These are phyloP conservation scores for Parastagonospora avenae DNA, from an alignment of 2,329 filamentous ascomycete species.

Conservation along the genomic window DNA sequence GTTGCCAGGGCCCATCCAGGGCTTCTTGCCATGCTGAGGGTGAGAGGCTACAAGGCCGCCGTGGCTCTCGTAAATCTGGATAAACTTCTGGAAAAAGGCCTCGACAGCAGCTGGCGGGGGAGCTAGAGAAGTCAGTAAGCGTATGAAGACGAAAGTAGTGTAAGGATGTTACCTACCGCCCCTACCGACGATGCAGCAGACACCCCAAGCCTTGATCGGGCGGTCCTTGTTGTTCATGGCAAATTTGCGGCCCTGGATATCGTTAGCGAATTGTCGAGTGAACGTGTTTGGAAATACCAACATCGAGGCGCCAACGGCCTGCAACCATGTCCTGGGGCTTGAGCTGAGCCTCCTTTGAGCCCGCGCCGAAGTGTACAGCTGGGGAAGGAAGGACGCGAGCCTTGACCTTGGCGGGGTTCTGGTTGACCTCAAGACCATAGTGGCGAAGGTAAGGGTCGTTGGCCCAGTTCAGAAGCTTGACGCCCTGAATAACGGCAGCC, in stretches of 20 bases:
- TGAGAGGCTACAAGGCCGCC: slow-evolving; percentile 59
- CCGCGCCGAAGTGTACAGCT: slow-evolving; percentile 66
- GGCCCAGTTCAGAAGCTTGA: slow-evolving; percentile 69
- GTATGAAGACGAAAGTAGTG: too few species aligned
- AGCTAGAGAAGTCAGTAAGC: slow-evolving; percentile 13
- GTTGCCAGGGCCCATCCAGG: slow-evolving; percentile 38
- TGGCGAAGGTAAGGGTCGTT: slow-evolving; percentile 71
- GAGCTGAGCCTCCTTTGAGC: slow-evolving; percentile 31
- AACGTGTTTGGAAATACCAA: neutral
- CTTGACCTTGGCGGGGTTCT: slow-evolving; percentile 65
- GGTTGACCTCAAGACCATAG: slow-evolving; percentile 75
- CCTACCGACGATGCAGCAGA: slow-evolving; percentile 68
- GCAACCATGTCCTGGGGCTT: slow-evolving; percentile 51
- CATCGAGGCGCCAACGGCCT: slow-evolving; percentile 85
- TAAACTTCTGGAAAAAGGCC: slow-evolving; percentile 65
- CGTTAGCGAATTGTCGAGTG: neutral
- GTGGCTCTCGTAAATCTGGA: slow-evolving; percentile 64
- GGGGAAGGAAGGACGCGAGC: slow-evolving; percentile 76
- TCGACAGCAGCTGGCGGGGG: slow-evolving; percentile 53
- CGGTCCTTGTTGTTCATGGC: slow-evolving; percentile 62
- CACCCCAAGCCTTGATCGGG: slow-evolving; percentile 74
- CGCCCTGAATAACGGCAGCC: slow-evolving; percentile 68
- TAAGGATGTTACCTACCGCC: slow-evolving; percentile 13
- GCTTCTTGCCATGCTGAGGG: slow-evolving; percentile 34
- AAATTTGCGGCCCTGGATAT: slow-evolving; percentile 72